Conservation (phyloP, 2,329 filamentous ascomycete genomes). For the Aureobasidium uvarum region DNA sequence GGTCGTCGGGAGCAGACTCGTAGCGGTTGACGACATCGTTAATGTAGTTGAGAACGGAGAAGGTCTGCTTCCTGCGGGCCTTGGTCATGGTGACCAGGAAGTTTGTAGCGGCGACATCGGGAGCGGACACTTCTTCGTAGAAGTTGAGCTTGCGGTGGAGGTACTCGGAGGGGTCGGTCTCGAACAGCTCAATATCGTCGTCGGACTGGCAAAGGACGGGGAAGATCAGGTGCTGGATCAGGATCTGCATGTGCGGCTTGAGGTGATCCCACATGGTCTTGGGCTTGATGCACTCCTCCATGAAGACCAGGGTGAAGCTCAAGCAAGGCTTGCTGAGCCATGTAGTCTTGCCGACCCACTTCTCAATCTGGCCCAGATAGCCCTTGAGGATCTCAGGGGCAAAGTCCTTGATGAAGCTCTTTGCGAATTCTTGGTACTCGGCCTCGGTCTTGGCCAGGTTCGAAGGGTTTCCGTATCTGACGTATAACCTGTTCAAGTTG, state of each 20-base stretch:
- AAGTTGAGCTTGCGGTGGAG: slow-evolving; percentile 96
- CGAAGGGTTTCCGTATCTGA: slow-evolving; percentile 84
- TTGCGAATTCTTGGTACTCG: slow-evolving; percentile 78
- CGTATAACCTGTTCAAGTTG: slow-evolving; percentile 92
- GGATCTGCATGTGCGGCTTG: slow-evolving; percentile 87
- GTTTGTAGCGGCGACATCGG: slow-evolving; percentile 93
- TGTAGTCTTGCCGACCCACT: slow-evolving; percentile 90
- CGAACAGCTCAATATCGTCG: slow-evolving; percentile 90
- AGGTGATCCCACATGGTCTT: slow-evolving; percentile 96
- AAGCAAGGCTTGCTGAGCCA: slow-evolving; percentile 95
- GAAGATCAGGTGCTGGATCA: slow-evolving; percentile 94
- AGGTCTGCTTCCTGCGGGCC: slow-evolving; percentile 90
- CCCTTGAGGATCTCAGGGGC: slow-evolving; percentile 95
- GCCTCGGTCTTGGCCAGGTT: slow-evolving; percentile 72
- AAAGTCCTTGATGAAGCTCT: slow-evolving; percentile 85
- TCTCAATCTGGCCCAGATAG: slow-evolving; percentile 92
- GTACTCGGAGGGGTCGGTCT: slow-evolving; percentile 93
- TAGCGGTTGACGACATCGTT: slow-evolving; percentile 94
- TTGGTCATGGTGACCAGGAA: slow-evolving; percentile 95
- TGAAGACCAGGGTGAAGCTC: slow-evolving; percentile 88
- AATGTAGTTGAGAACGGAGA: slow-evolving; percentile 89
- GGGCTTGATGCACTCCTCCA: slow-evolving; percentile 96
- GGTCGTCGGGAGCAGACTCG: slow-evolving; percentile 75
- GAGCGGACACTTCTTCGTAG: slow-evolving; percentile 93
- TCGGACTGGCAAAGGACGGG: slow-evolving; percentile 88